Percentiles rank a stretch among this genome's conserved stretches.
phyloP scores from a whole-genome alignment of 805 yeast species.

The Yarrowia bubula region DNA sequence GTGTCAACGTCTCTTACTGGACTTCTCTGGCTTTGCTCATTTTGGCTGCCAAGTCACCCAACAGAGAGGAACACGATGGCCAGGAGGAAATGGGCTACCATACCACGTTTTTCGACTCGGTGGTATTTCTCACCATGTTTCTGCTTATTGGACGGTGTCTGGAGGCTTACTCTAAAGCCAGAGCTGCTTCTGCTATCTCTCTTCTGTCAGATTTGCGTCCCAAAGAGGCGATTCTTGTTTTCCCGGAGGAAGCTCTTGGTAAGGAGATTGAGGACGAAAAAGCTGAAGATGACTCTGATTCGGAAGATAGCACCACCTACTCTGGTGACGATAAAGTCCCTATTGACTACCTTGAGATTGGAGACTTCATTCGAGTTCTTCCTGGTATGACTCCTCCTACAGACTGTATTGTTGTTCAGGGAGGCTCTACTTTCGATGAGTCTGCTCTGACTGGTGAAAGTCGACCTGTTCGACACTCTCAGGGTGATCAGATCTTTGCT shows the following conservation, averaged over 20 bases:
- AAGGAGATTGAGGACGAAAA: background rate
- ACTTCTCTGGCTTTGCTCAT: slow-evolving; percentile 60
- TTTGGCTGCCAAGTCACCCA: slow-evolving; percentile 42
- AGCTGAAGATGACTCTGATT: background rate
- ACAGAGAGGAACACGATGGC: background rate
- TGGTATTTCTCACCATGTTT: slow-evolving; percentile 71
- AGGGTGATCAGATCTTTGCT: slow-evolving; percentile 68
- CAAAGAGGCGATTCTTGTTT: slow-evolving; percentile 47
- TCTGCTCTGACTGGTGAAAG: slow-evolving; percentile 86
- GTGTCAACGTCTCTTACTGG: slow-evolving; percentile 70
- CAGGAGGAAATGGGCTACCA: slow-evolving; percentile 39
- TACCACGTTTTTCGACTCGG: slow-evolving; percentile 76
- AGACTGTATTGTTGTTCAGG: slow-evolving; percentile 69
- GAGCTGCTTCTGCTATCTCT: slow-evolving; percentile 64
- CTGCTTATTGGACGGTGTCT: slow-evolving; percentile 66
- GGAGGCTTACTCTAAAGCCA: slow-evolving; percentile 63
- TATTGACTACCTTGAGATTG: slow-evolving; percentile 65
- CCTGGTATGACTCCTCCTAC: slow-evolving; percentile 59
- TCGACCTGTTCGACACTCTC: slow-evolving; percentile 52
- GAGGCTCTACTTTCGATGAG: slow-evolving; percentile 82
- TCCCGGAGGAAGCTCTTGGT: background rate
- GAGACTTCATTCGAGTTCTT: slow-evolving; percentile 61
- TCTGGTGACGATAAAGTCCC: slow-evolving; percentile 29
- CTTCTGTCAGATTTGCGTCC: slow-evolving; percentile 53
- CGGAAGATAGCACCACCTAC: background rate